Percentiles rank a stretch among this genome's conserved stretches.
These are phyloP conservation scores for Mastigamoeba balamuthi DNA, from an alignment of 78 protist genomes.

Conservation along the genomic window DNA sequence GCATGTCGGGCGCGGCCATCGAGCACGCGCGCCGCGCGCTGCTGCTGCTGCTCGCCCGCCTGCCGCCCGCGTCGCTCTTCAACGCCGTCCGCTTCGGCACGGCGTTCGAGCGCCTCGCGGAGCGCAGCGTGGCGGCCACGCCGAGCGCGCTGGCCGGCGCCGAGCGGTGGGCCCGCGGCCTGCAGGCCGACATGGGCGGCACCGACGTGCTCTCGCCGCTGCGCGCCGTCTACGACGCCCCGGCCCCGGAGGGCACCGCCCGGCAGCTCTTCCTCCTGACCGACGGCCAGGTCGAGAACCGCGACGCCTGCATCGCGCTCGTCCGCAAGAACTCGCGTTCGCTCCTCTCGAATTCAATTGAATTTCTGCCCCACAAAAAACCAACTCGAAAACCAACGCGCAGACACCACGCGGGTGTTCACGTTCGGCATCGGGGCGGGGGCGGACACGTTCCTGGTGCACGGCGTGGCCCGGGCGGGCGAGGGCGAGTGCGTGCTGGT, in stretches of 20 bases:
- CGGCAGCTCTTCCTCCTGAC: constrained; percentile 54
- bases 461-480: no score
- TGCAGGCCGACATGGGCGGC: not conserved
- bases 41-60: not conserved
- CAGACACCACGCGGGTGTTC: not conserved
- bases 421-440: not conserved
- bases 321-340: not conserved
- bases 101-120: not conserved
- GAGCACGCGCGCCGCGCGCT: not conserved
- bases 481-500: no score
- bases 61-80: not conserved
- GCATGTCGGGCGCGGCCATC: not conserved
- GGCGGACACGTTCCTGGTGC: no score
- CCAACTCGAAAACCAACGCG: no score
- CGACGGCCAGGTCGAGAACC: constrained; percentile 55
- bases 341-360: no score
- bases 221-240: not conserved
- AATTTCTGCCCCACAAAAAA: no score
- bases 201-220: not conserved
- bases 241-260: not conserved
- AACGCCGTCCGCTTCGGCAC: not conserved
- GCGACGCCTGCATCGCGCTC: not conserved
- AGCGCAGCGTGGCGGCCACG: no score
- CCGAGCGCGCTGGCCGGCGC: not conserved
- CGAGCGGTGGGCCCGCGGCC: not conserved